Percentiles rank a stretch among this genome's conserved stretches.
phyloP scores from a whole-genome alignment of 1,284 basidiomycete species.

The Trichosporon ovoides region DNA sequence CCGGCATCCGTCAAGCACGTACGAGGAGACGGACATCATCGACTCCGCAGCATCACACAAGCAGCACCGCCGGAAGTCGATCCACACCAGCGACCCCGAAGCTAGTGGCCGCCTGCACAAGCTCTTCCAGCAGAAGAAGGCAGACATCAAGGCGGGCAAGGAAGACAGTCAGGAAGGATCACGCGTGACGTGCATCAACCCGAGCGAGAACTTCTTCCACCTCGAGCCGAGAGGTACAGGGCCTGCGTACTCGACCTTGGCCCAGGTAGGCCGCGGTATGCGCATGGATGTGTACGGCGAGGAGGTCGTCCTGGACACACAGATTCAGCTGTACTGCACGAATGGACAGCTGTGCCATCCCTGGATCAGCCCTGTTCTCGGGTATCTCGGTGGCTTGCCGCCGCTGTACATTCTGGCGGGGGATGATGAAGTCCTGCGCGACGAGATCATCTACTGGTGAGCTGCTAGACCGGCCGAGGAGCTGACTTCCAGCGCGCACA shows the following conservation, averaged over 20 bases:
- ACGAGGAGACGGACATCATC: background rate
- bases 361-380: constrained; percentile 72
- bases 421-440: constrained; percentile 84
- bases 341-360: constrained; percentile 81
- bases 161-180: constrained; percentile 7
- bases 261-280: constrained; percentile 31
- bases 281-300: constrained; percentile 27
- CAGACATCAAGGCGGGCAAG: background rate
- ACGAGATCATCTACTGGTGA: constrained; percentile 84
- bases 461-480: constrained; percentile 36
- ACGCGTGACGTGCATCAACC: constrained; percentile 32
- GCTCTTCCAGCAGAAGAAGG: background rate
- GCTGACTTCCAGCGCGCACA: constrained; percentile 68
- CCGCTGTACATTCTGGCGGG: constrained; percentile 81
- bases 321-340: constrained; percentile 83
- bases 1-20: background rate
- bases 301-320: constrained; percentile 49
- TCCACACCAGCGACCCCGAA: constrained; percentile 12
- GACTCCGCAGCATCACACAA: background rate
- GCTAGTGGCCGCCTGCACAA: background rate
- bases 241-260: constrained; percentile 24
- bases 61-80: background rate
- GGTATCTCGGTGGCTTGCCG: constrained; percentile 85
- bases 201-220: constrained; percentile 23
- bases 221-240: background rate